Conservation (phyloP, 2,329 filamentous ascomycete species). For the Paradendryphiella salina region DNA sequence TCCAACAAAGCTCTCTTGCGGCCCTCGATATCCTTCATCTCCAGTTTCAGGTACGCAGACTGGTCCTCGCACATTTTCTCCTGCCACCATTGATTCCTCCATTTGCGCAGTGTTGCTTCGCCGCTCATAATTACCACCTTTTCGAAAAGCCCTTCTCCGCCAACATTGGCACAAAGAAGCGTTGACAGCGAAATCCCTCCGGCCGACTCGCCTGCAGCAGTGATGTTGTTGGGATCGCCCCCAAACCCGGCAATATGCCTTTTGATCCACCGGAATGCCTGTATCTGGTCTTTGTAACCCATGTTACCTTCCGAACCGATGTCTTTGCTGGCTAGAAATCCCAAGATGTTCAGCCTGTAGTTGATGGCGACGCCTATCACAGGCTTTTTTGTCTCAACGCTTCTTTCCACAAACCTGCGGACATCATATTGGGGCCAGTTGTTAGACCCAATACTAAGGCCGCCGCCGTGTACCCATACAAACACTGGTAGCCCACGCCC, state of each 20-base stretch:
- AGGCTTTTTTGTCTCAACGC: conserved; percentile 49
- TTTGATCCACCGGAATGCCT: conserved; percentile 47
- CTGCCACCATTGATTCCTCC: conserved; percentile 33
- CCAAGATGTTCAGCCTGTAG: conserved; percentile 38
- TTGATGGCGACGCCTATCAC: conserved; percentile 50
- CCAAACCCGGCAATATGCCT: conserved; percentile 47
- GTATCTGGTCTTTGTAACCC: conserved; percentile 42
- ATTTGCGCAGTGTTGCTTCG: conserved; percentile 35
- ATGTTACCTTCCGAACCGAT: conserved; percentile 45
- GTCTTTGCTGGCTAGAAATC: conserved; percentile 52
- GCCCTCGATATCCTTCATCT: conserved; percentile 9
- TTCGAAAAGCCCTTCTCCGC: conserved; percentile 29
- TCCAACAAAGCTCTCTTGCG: conserved; percentile 21
- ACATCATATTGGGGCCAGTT: conserved; percentile 59
- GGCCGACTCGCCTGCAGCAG: conserved; percentile 53
- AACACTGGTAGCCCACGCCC: conserved; percentile 53
- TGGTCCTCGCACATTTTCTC: conserved; percentile 34
- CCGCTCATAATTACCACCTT: conserved; percentile 40
- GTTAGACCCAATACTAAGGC: conserved; percentile 54
- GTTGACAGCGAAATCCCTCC: conserved; percentile 47
- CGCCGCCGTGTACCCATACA: conserved; percentile 60
- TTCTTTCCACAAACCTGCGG: conserved; percentile 50
- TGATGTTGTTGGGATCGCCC: conserved; percentile 46
- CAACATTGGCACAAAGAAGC: conserved; percentile 33
- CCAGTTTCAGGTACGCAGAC: conserved; percentile 23